Conservation (phyloP, 352 stramenopile species). For the Blastocystis hominis region DNA sequence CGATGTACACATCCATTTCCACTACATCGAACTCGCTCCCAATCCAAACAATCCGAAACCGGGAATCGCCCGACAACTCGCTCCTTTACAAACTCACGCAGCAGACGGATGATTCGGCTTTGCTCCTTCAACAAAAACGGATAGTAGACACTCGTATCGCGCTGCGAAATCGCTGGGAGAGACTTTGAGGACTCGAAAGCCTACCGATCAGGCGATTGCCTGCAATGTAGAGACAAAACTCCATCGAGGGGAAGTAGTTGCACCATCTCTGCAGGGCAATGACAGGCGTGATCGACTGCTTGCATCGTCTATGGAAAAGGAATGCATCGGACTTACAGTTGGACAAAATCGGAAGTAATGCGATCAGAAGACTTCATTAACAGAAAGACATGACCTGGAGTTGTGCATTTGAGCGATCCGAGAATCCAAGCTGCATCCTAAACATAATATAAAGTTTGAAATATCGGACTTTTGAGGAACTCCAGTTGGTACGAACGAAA, state of each 20-base stretch:
- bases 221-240: conserved; percentile 51
- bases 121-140: background rate
- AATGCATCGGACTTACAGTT: background rate
- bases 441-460: background rate
- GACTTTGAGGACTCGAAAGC: background rate
- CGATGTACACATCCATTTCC: conserved; percentile 47
- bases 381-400: conserved; percentile 41
- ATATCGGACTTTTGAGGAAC: conserved; percentile 25
- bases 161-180: background rate
- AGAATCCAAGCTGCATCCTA: conserved; percentile 40
- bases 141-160: conserved; percentile 41
- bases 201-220: background rate
- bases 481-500: conserved; percentile 48
- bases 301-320: background rate
- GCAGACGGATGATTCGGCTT: background rate
- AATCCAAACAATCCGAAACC: background rate
- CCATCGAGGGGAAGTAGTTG: conserved; percentile 50
- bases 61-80: background rate
- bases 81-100: background rate
- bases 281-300: background rate
- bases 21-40: background rate
- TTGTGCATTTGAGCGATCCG: conserved; percentile 28
- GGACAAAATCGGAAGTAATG: background rate
- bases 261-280: conserved; percentile 18
- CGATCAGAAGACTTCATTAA: conserved; percentile 37